phyloP scores from a whole-genome alignment of 805 yeast genomes.

The Candida tallmaniae region DNA sequence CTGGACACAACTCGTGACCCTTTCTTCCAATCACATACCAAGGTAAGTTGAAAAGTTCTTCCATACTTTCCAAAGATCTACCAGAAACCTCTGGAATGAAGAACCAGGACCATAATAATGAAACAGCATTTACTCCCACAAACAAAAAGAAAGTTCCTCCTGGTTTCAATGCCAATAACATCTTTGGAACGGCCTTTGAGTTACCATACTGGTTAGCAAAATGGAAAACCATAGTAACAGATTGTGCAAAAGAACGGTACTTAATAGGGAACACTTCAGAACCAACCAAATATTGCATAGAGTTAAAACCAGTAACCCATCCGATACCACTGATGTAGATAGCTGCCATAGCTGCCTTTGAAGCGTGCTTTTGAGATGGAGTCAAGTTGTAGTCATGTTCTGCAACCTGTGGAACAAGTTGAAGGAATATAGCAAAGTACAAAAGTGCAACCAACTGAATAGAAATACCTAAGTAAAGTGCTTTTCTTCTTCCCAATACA shows the following conservation, averaged over 20 bases:
- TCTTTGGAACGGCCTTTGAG: constrained; percentile 47
- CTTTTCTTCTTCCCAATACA: constrained; percentile 44
- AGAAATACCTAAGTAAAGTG: constrained; percentile 43
- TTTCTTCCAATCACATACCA: constrained; percentile 48
- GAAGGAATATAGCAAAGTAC: constrained; percentile 44
- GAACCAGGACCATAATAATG: constrained; percentile 42
- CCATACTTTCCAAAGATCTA: constrained; percentile 40
- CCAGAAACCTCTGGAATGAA: constrained; percentile 47
- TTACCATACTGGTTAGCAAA: constrained; percentile 53
- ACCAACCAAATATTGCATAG: constrained; percentile 48
- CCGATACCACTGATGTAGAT: constrained; percentile 47
- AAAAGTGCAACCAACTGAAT: constrained; percentile 40
- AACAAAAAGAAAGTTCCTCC: constrained; percentile 51
- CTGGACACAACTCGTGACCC: constrained; percentile 42
- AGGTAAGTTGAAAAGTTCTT: constrained; percentile 45
- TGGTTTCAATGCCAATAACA: constrained; percentile 42
- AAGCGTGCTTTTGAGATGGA: constrained; percentile 30
- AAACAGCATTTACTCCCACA: constrained; percentile 33
- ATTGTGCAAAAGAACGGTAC: constrained; percentile 43
- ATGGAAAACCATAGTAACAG: constrained; percentile 49
- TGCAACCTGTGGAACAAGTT: constrained; percentile 40
- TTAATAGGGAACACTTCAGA: constrained; percentile 51
- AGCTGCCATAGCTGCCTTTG: constrained; percentile 46
- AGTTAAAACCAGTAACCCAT: constrained; percentile 56
- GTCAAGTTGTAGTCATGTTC: constrained; percentile 22